Conservation (phyloP, 2,329 filamentous ascomycete genomes). For the Colletotrichum aenigma region DNA sequence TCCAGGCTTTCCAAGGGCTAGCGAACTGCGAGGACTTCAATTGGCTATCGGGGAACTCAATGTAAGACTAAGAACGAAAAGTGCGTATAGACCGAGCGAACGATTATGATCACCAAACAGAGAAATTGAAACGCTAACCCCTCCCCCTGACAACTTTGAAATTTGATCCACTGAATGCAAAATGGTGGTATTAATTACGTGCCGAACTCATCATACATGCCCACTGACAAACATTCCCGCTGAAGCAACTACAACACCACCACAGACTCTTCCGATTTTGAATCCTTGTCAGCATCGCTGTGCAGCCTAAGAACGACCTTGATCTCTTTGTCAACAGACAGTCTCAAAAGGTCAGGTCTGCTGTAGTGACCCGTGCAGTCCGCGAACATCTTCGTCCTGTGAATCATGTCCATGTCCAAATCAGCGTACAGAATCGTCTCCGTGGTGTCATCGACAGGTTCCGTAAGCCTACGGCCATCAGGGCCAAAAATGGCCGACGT, state of each 20-base stretch:
- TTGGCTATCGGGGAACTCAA: not conserved
- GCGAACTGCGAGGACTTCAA: constrained; percentile 4
- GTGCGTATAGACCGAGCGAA: not conserved
- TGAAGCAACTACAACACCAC: not conserved
- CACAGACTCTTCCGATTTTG: not conserved
- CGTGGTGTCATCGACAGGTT: constrained; percentile 37
- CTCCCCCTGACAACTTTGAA: too few species aligned
- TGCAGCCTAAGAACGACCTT: not conserved
- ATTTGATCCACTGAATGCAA: not conserved
- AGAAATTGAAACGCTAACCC: not conserved
- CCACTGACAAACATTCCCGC: not conserved
- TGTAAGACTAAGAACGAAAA: not conserved
- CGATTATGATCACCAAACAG: not conserved
- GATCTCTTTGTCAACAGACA: constrained; percentile 19
- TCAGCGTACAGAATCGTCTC: constrained; percentile 58
- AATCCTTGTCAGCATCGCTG: not conserved
- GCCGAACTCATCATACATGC: not conserved
- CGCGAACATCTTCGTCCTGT: constrained; percentile 42
- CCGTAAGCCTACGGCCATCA: constrained; percentile 50
- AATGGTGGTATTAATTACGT: not conserved
- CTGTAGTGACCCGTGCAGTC: constrained; percentile 42
- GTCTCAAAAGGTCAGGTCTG: constrained; percentile 43
- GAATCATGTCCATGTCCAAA: constrained; percentile 48
- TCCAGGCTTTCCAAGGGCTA: not conserved
- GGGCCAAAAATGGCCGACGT: constrained; percentile 56